Percentiles rank a stretch among this genome's conserved stretches.
Conservation (phyloP, 139 green algal species). For the Coccomyxa sp. region DNA sequence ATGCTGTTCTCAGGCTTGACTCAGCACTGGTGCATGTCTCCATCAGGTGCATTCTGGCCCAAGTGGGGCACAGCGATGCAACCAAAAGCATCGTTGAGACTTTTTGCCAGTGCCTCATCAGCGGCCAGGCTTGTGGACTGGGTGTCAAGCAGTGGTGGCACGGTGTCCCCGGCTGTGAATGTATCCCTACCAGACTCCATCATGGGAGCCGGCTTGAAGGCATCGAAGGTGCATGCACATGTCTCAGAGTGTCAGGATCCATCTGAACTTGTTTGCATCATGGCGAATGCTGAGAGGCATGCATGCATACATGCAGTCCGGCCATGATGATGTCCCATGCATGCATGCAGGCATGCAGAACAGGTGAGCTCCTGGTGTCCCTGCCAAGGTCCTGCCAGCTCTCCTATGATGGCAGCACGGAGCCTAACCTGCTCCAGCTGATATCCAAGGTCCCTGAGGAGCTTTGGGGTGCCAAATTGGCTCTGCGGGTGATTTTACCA, state of each 20-base stretch:
- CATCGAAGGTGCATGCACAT: neutral
- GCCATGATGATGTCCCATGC: too few relatives aligned
- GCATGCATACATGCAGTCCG: too few relatives aligned
- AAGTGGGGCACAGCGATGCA: too few relatives aligned
- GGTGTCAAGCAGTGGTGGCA: neutral
- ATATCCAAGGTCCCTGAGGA: constrained; percentile 64
- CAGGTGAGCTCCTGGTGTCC: neutral
- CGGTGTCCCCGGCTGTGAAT: neutral
- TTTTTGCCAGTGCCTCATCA: neutral
- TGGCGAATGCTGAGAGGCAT: too few relatives aligned
- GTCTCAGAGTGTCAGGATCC: too few relatives aligned
- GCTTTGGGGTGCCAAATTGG: constrained; percentile 68
- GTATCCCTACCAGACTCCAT: neutral
- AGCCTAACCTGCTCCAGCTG: constrained; percentile 48
- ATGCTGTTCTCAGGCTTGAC: neutral
- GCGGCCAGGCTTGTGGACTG: neutral
- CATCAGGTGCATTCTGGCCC: too few relatives aligned
- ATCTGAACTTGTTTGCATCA: too few relatives aligned
- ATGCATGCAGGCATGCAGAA: constrained; percentile 2
- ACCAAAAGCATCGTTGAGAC: too few relatives aligned
- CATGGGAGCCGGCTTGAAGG: neutral
- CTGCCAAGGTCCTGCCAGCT: constrained; percentile 48
- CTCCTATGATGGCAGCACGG: constrained; percentile 46
- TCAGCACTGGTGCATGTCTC: neutral
- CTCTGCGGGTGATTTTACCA: constrained; percentile 26